Conservation (phyloP, 495 filamentous ascomycete species). For the Chaetomium cochliodes region DNA sequence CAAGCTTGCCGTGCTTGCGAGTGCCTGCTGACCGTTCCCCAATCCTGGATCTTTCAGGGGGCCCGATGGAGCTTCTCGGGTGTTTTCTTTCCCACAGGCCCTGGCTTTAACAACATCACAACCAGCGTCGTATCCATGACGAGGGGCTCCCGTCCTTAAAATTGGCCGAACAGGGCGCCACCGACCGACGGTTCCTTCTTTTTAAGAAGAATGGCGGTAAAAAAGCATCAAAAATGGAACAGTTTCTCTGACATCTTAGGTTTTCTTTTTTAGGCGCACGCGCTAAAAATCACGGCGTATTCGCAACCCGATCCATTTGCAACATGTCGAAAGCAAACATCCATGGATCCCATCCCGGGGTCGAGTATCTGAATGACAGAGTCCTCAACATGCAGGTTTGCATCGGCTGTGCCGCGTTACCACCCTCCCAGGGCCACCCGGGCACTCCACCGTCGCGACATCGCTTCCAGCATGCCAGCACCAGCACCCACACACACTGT, state of each 20-base stretch:
- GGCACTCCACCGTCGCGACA: background rate
- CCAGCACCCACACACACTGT: background rate
- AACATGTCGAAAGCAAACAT: no score
- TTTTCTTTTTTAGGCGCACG: no score
- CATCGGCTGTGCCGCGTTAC: background rate
- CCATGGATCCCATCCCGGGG: no score
- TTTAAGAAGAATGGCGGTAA: background rate
- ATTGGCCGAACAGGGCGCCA: background rate
- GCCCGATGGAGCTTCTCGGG: no score
- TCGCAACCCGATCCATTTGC: no score
- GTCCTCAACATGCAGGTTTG: background rate
- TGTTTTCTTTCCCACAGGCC: background rate
- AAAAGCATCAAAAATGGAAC: background rate
- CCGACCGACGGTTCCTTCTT: background rate
- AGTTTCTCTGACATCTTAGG: background rate
- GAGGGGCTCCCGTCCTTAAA: background rate
- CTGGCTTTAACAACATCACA: background rate
- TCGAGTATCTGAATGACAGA: no score
- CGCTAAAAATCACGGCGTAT: no score
- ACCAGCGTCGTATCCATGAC: background rate
- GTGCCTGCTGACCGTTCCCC: background rate
- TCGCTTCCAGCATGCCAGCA: background rate
- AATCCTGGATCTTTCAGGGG: conserved; percentile 3
- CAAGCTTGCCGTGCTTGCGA: background rate
- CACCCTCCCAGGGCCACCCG: background rate